Conservation (phyloP, 202 grass and related monocot genomes). For the Bolboschoenoplectus hybrid region DNA sequence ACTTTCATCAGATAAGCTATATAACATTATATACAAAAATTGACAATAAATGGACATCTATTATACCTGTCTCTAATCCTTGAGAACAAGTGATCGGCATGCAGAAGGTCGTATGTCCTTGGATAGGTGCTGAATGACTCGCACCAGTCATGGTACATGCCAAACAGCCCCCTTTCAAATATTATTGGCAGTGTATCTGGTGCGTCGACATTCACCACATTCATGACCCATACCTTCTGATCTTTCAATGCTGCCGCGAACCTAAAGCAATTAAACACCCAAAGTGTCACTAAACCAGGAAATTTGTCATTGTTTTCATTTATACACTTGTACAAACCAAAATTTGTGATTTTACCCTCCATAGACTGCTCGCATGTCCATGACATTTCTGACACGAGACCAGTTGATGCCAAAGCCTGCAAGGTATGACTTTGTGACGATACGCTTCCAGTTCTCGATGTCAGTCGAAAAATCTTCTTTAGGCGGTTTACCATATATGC, state of each 20-base stretch:
- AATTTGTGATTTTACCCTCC: conserved; percentile 63
- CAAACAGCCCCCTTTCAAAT: conserved; percentile 88
- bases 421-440: conserved; percentile 73
- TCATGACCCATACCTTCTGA: conserved; percentile 91
- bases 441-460: conserved; percentile 66
- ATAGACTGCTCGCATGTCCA: conserved; percentile 96
- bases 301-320: background rate
- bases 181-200: conserved; percentile 86
- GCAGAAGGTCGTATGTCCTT: conserved; percentile 85
- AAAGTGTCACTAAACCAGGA: background rate
- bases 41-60: conserved; percentile 7
- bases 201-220: conserved; percentile 80
- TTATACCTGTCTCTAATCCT: conserved; percentile 79
- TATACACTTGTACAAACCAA: background rate
- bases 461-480: conserved; percentile 75
- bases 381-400: conserved; percentile 89
- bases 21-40: conserved; percentile 13
- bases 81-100: conserved; percentile 91
- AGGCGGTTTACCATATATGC: conserved; percentile 72
- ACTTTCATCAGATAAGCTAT: background rate
- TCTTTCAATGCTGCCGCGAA: conserved; percentile 78
- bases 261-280: conserved; percentile 44
- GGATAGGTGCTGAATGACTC: conserved; percentile 99
- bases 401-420: conserved; percentile 79
- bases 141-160: conserved; percentile 98